Conservation (phyloP, 2,329 filamentous ascomycete species). For the Apiospora pterosperma region DNA sequence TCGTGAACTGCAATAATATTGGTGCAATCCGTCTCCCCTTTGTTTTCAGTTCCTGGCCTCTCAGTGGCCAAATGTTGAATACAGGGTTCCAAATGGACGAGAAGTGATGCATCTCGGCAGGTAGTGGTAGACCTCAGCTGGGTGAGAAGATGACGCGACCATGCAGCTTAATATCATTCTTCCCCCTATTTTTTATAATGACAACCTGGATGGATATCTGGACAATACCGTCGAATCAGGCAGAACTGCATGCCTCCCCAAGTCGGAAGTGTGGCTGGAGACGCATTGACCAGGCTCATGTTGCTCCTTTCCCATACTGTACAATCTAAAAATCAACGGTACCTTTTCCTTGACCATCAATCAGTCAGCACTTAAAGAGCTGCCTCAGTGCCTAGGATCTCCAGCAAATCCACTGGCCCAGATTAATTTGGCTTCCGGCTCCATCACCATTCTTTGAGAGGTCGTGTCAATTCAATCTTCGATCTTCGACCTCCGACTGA, state of each 20-base stretch:
- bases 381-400: neutral
- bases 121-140: neutral
- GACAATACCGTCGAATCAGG: neutral
- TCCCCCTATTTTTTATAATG: neutral
- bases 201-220: neutral
- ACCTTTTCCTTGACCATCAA: neutral
- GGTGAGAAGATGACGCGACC: neutral
- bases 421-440: slow-evolving; percentile 2
- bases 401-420: neutral
- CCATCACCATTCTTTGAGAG: neutral
- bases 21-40: neutral
- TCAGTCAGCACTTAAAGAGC: neutral
- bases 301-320: neutral
- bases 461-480: slow-evolving; percentile 4
- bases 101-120: neutral
- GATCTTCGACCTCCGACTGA: slow-evolving; percentile 2
- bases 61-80: neutral
- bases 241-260: neutral
- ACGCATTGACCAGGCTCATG: neutral
- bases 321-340: neutral
- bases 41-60: neutral
- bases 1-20: too few species aligned
- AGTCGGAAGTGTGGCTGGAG: neutral
- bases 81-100: neutral
- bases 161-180: neutral